phyloP scores from a whole-genome alignment of 2,329 filamentous ascomycete genomes.

The Ophioceras dolichostomum region DNA sequence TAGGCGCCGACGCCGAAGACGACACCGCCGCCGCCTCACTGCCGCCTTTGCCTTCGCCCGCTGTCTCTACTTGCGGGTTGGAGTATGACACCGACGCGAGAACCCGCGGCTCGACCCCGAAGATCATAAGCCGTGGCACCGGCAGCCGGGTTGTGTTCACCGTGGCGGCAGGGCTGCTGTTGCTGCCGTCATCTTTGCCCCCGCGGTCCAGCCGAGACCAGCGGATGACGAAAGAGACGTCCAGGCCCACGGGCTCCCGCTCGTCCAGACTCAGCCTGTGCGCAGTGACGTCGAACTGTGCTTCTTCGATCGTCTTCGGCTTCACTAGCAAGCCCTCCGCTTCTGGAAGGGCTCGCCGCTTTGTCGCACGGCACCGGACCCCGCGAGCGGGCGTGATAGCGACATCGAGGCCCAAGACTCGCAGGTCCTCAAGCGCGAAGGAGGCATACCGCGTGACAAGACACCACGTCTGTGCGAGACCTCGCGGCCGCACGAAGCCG shows the following conservation, averaged over 20 bases:
- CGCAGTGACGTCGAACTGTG: slow-evolving; percentile 59
- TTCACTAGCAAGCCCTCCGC: slow-evolving; percentile 38
- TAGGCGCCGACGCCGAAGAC: no score
- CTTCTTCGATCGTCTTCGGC: slow-evolving; percentile 59
- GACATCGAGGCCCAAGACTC: slow-evolving; percentile 46
- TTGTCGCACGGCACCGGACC: slow-evolving; percentile 41
- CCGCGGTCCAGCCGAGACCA: slow-evolving; percentile 52
- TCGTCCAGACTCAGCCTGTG: slow-evolving; percentile 76
- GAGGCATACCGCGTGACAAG: slow-evolving; percentile 64
- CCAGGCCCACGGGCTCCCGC: slow-evolving; percentile 59
- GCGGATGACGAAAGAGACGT: slow-evolving; percentile 60
- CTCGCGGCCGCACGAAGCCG: slow-evolving; percentile 24
- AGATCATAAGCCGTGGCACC: slow-evolving; percentile 68
- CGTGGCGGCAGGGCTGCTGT: slow-evolving; percentile 5
- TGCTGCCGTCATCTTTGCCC: slow-evolving; percentile 8
- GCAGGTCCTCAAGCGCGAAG: slow-evolving; percentile 61
- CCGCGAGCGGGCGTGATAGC: slow-evolving; percentile 39
- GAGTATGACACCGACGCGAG: slow-evolving; percentile 45
- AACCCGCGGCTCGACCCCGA: slow-evolving; percentile 77
- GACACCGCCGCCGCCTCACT: not conserved
- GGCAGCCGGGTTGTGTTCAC: slow-evolving; percentile 57
- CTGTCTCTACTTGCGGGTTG: slow-evolving; percentile 9
- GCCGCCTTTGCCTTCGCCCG: not conserved
- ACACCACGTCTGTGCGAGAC: slow-evolving; percentile 71
- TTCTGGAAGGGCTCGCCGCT: slow-evolving; percentile 22